Conservation (phyloP, 805 yeast species). For the Candida schatavii region DNA sequence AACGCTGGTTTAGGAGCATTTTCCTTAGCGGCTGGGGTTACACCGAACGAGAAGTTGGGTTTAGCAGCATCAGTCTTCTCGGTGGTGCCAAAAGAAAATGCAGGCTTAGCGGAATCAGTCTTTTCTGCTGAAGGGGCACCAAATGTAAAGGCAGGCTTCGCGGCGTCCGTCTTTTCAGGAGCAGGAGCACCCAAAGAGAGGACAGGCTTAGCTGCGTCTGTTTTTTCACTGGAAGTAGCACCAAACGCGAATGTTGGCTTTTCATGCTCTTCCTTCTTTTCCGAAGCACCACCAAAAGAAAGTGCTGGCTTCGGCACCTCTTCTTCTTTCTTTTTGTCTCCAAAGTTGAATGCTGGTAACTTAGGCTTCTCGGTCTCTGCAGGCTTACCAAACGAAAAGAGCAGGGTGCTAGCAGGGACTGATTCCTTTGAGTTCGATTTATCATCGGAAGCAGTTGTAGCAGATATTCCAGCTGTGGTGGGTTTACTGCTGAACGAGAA, state of each 20-base stretch:
- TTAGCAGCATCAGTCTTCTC: neutral
- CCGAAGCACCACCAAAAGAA: conserved; percentile 4
- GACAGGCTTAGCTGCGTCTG: conserved; percentile 5
- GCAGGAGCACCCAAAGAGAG: conserved; percentile 7
- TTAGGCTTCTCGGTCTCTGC: neutral
- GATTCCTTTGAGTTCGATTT: no score
- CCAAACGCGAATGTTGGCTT: conserved; percentile 16
- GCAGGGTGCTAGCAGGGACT: no score
- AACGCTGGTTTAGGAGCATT: conserved; percentile 6
- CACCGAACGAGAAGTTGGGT: no score
- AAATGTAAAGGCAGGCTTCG: conserved; percentile 13
- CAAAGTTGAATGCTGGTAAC: neutral
- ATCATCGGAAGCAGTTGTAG: no score
- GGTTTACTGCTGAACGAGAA: no score
- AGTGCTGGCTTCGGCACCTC: neutral
- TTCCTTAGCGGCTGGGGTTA: no score
- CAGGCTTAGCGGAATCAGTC: conserved; percentile 9
- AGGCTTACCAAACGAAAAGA: neutral
- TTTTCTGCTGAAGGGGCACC: conserved; percentile 9
- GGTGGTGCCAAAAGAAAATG: conserved; percentile 14
- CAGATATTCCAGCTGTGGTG: no score
- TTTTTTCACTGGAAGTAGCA: conserved; percentile 1
- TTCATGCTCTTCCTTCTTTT: conserved; percentile 2
- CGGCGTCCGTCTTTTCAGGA: conserved; percentile 3
- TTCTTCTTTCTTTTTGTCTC: conserved; percentile 4